Evolutionary conservation across 1,284 basidiomycete genomes (phyloP).

Genomic region (Meripilus lineatus): DNA sequence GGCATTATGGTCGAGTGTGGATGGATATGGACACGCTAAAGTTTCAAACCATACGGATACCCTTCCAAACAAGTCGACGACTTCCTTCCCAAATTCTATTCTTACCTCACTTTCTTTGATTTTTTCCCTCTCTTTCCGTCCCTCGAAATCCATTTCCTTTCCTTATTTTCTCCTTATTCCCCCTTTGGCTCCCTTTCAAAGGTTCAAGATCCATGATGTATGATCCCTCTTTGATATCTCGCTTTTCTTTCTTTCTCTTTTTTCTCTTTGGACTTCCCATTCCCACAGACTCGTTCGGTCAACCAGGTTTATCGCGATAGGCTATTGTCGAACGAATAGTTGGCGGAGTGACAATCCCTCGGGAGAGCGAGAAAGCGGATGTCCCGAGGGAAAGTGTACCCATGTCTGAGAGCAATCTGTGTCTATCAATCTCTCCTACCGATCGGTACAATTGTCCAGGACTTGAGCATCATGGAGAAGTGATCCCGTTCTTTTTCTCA

Average conservation of each 20-base stretch:
- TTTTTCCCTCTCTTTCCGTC: conserved; percentile 13
- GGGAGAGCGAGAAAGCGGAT: conserved; percentile 2
- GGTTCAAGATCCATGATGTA: too few relatives aligned
- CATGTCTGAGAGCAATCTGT: conserved; percentile 1
- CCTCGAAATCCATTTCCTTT: conserved; percentile 3
- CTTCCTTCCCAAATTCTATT: too few relatives aligned
- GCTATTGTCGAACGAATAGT: conserved; percentile 1
- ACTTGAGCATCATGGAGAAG: too few relatives aligned
- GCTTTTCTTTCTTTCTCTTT: not conserved
- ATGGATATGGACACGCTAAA: too few relatives aligned
- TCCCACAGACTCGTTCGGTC: too few relatives aligned
- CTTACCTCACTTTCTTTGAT: too few relatives aligned
- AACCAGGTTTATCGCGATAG: conserved; percentile 3
- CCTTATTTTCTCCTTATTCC: not conserved
- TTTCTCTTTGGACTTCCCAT: not conserved
- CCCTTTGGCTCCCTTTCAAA: too few relatives aligned
- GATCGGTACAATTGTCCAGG: conserved; percentile 1
- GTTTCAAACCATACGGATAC: too few relatives aligned
- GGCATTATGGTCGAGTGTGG: too few relatives aligned
- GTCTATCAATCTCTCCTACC: not conserved
- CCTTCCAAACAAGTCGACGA: too few relatives aligned
- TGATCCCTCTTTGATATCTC: not conserved
- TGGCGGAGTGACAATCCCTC: conserved; percentile 3
- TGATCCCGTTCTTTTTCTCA: too few relatives aligned
- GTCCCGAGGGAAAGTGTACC: conserved; percentile 4